Percentiles rank a stretch among this genome's conserved stretches.
Conservation (phyloP, 805 yeast species). For the Candida incommunis region DNA sequence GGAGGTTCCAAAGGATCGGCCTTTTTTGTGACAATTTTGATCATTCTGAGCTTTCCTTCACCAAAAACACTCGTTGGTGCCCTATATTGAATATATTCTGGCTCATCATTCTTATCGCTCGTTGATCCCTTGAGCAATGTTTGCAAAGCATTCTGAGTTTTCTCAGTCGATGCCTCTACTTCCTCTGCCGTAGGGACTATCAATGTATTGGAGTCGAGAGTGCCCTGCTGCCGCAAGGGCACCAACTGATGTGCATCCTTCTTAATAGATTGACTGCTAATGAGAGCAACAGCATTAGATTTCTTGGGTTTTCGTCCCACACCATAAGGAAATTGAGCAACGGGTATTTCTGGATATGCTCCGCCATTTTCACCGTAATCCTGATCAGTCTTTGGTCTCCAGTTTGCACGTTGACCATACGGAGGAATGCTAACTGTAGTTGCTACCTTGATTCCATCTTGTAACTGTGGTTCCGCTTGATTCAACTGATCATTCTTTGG, state of each 20-base stretch:
- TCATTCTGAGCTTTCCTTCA: slow-evolving; percentile 25
- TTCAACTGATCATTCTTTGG: neutral
- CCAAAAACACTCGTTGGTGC: slow-evolving; percentile 28
- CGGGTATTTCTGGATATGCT: neutral
- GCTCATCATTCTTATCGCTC: slow-evolving; percentile 22
- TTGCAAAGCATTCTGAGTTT: slow-evolving; percentile 45
- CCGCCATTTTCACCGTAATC: neutral
- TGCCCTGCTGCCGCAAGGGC: neutral
- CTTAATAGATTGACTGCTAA: neutral
- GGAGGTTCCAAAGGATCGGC: slow-evolving; percentile 84
- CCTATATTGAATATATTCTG: slow-evolving; percentile 33
- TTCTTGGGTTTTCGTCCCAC: neutral
- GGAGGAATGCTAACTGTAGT: no score
- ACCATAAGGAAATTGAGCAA: slow-evolving; percentile 1
- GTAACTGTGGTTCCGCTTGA: no score
- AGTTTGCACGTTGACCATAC: neutral
- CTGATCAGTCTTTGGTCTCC: neutral
- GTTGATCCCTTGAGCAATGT: slow-evolving; percentile 32
- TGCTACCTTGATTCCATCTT: neutral
- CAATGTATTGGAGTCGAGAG: slow-evolving; percentile 18
- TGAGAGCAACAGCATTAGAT: neutral
- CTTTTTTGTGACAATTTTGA: slow-evolving; percentile 52
- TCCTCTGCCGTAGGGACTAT: slow-evolving; percentile 35
- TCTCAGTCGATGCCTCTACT: slow-evolving; percentile 31
- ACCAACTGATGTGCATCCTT: neutral